Evolutionary conservation across 179 eudicot genomes (phyloP), one percentile per base, ranked within the genome.

Genomic region (Nepenthes alata): DNA sequence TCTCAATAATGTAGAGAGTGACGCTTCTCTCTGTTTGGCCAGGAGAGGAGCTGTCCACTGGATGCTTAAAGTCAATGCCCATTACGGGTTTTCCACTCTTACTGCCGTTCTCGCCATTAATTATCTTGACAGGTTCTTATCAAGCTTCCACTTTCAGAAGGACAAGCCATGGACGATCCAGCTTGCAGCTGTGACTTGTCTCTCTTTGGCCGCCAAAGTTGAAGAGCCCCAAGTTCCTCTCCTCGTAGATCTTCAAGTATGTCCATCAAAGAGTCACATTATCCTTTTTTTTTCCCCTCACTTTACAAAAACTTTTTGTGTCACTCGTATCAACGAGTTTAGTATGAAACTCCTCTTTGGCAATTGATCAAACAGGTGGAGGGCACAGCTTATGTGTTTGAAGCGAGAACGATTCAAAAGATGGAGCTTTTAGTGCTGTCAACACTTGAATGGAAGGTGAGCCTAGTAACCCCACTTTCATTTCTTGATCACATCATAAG

Each of bases 181-280:
- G 47, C 95, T 91, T 54, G 61, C 77, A 62, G 95, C 96, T 77
- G 96, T 91, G 9, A 66, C 96, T 65, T 91, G 96, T 66, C 78
- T 91, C 52, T 86, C 98, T 61, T 64, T 91, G 37, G 98, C 96
- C 75, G 96, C 98, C 3, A 91, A 91, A 80, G 88, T 91, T 66
- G 96, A 91, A 80, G 98, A 91, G 64, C 82, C 83, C 49, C 61
- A 77, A 11, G 93, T 85, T 11, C 96, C 96, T 49, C 83, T 83
- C 37, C 88, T 91, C 59, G 16, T 84, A 53, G 88, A 91, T 62
- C 87, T 91, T 49, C 96, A 91, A 80, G 98, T 89, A 86, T 13
- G 81, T 67, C 5, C 45, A 41, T 7, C 45, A 41, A 41, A 41
- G 8, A 41, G 2, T 4, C 45, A 41, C 45, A 4, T 41, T 7